Evolutionary conservation across 108 stramenopile species (phyloP), one percentile per base, ranked within the genome.

Genomic region (Nitzschia putrida): DNA sequence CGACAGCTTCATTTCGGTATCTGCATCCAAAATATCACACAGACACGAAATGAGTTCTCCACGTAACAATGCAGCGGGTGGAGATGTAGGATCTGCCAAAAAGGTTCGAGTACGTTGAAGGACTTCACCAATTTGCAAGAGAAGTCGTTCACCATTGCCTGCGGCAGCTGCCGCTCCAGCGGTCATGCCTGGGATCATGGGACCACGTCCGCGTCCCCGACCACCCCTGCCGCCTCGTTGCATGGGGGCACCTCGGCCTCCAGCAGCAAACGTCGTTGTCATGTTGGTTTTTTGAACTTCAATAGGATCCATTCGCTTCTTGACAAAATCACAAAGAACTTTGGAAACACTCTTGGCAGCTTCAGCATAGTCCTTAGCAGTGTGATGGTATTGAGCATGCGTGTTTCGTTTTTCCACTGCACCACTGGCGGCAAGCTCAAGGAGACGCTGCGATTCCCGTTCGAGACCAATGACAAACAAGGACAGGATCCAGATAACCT

Each of bases 301-400:
- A 16, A 44, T 41, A 16, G 78, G 70, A 10, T 84, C 84, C 23
- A 86, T 77, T 56, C 78, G 73, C 25, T 75, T 77, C 53, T 80
- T 72, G 2, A 85, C 81, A 71, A 83, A 93, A 59, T 93, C 92
- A 37, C 77, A 69, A 12, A 93, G 59, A 53, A 90, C 77, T 57
- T 91, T 93, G 10, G 92, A 84, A 13, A 85, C 87, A 73, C 87
- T 89, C 65, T 83, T 85, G 40, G 90, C 85, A 16, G 89, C 88
- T 43, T 93, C 92, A 16, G 53, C 66, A 51, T 86, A 86, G 40
- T 90, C 86, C 49, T 87, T 88, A 6, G 68, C 55, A 3, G 87
- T 72, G 23, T 85, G 83, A 57, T 76, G 64, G 45, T 72, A 84
- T 57, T 57, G 53, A 24, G 68, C 21, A 50, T 59, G 64, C 50